Percentiles rank a stretch among this genome's conserved stretches.
phyloP scores from a whole-genome alignment of 768 basidiomycete species.

The Mrakia gelida region DNA sequence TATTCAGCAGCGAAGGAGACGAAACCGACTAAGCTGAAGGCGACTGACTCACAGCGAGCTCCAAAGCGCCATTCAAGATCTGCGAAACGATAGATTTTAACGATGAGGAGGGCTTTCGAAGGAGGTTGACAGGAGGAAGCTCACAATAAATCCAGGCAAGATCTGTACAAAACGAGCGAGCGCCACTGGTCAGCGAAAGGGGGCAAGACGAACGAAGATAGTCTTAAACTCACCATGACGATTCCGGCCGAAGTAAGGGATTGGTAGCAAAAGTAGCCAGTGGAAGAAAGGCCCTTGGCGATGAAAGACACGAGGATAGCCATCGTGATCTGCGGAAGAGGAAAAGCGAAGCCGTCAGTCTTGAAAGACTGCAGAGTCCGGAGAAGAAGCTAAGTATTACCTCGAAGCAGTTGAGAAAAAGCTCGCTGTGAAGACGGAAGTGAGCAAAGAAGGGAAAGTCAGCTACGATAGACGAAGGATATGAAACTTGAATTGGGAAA shows the following conservation, averaged over 20 bases:
- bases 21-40: background rate
- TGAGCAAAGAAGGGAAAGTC: too few relatives aligned
- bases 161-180: background rate
- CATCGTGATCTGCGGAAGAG: slow-evolving; percentile 23
- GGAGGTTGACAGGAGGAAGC: background rate
- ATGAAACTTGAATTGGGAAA: too few relatives aligned
- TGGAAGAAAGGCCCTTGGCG: slow-evolving; percentile 21
- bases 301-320: slow-evolving; percentile 30
- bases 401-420: slow-evolving; percentile 31
- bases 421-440: too few relatives aligned
- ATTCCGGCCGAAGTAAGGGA: slow-evolving; percentile 26
- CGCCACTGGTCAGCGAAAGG: background rate
- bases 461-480: too few relatives aligned
- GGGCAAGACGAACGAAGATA: too few relatives aligned
- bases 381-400: background rate
- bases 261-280: slow-evolving; percentile 31
- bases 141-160: background rate
- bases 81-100: too few relatives aligned
- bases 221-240: slow-evolving; percentile 10
- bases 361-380: background rate
- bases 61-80: slow-evolving; percentile 15
- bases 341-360: background rate
- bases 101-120: too few relatives aligned
- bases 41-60: slow-evolving; percentile 15
- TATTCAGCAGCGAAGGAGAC: background rate